Evolutionary conservation across 495 filamentous ascomycete species (phyloP).

Genomic region (Penicillium flavigenum): DNA sequence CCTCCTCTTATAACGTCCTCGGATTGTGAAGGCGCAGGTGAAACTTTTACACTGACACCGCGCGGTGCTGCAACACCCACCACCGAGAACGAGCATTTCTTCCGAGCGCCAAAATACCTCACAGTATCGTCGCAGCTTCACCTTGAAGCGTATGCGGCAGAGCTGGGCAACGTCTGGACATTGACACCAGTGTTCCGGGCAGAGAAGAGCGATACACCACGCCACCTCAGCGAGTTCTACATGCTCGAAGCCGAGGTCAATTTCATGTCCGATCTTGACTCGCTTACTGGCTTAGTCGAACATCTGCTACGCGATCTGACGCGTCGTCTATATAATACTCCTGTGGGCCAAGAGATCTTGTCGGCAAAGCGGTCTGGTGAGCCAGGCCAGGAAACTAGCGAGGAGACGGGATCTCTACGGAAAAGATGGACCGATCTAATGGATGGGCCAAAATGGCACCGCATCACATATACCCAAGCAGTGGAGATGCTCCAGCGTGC

Average conservation of each 20-base stretch:
- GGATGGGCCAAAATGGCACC: slow-evolving; percentile 63
- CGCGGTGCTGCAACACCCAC: slow-evolving; percentile 34
- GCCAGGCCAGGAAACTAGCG: slow-evolving; percentile 33
- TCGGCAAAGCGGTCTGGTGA: slow-evolving; percentile 41
- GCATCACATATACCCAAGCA: slow-evolving; percentile 82
- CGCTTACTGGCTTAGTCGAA: slow-evolving; percentile 78
- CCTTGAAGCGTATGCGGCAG: slow-evolving; percentile 86
- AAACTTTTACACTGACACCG: slow-evolving; percentile 77
- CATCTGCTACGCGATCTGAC: slow-evolving; percentile 66
- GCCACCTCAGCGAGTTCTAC: slow-evolving; percentile 96
- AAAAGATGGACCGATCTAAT: slow-evolving; percentile 71
- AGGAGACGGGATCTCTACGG: slow-evolving; percentile 46
- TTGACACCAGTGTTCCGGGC: slow-evolving; percentile 91
- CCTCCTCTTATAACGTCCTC: slow-evolving; percentile 94
- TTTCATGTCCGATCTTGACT: slow-evolving; percentile 67
- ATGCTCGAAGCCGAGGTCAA: slow-evolving; percentile 93
- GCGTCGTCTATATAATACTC: slow-evolving; percentile 52
- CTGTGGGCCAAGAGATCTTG: slow-evolving; percentile 63
- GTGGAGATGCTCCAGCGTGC: slow-evolving; percentile 66
- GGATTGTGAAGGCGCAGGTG: slow-evolving; percentile 94
- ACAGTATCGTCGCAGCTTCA: slow-evolving; percentile 95
- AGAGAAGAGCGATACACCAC: slow-evolving; percentile 89
- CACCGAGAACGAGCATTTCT: slow-evolving; percentile 58
- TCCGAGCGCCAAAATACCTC: slow-evolving; percentile 87
- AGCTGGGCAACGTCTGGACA: slow-evolving; percentile 90